Base-by-base conservation (phyloP, 2,329 filamentous ascomycete species). In the Camillea tinctor region DNA sequence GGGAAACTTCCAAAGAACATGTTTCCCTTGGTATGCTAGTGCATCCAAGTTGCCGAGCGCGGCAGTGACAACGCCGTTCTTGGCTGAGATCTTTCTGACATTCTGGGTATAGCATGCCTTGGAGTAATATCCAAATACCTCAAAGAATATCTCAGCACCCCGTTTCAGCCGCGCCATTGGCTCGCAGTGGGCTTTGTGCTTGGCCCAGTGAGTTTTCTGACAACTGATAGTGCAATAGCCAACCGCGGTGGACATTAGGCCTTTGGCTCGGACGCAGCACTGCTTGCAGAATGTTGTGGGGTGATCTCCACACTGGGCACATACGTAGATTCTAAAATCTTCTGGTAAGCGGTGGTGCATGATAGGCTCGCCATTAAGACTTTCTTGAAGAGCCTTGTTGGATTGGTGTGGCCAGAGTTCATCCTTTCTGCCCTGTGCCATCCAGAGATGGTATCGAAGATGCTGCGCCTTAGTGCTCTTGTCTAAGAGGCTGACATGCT, bases 361-460 rank as follows among this genome's bases (percentile, higher is more conserved):
- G 17, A 44, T 11, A 17, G 11, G 13, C 5, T 2, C 15, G 7
- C 2, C 2, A 7, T 44, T 6, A 11, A 7, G 26, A 30, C 26
- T 11, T 30, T 7, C 3, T 44, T n/a, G 4, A 44, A n/a, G 3
- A 6, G 11, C 1, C 11, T 58, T 8, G 4, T 20, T 23, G 22
- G 13, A 40, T 20, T 22, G 22, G 15, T 54, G 40, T 15, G 56
- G 56, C 13, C 19, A 53, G 22, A 24, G 21, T 22, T 58, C 51
- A 11, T 58, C 56, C 19, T 58, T 58, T 44, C 50, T 20, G 20
- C 56, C 56, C n/a, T 53, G 17, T 1, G 51, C 36, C 17, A 53
- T 49, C 50, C 56, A 58, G 24, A 50, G 56, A 49, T 54, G 52
- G 51, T 58, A 58, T 20, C 52, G 26, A 51, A 58, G 56, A 26